phyloP scores from a whole-genome alignment of 1,284 basidiomycete genomes.

The Irpex sp. region DNA sequence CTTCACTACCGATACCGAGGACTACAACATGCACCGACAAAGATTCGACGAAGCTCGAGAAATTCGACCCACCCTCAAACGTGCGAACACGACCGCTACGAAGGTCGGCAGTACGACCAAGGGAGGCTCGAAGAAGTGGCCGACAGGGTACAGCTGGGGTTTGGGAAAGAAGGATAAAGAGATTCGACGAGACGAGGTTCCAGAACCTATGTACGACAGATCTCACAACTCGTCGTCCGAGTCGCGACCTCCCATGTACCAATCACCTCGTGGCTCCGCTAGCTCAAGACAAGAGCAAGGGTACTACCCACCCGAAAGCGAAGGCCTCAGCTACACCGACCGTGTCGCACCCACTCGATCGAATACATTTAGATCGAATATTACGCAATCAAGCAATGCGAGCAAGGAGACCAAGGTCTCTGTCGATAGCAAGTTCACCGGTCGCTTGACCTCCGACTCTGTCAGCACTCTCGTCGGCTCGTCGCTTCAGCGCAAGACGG shows the following conservation, averaged over 20 bases:
- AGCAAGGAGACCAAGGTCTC: conserved; percentile 7
- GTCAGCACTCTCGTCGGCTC: conserved; percentile 71
- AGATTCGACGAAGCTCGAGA: conserved; percentile 25
- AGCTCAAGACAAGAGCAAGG: conserved; percentile 28
- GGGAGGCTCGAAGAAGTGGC: conserved; percentile 47
- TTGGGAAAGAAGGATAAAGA: conserved; percentile 54
- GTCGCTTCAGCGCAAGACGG: conserved; percentile 62
- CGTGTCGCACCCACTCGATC: conserved; percentile 20
- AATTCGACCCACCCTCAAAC: conserved; percentile 22
- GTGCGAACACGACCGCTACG: conserved; percentile 21
- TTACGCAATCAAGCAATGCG: conserved; percentile 13
- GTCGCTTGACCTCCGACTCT: conserved; percentile 55
- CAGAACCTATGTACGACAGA: conserved; percentile 29
- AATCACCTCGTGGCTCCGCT: conserved; percentile 30
- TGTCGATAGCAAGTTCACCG: conserved; percentile 12
- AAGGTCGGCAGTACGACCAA: conserved; percentile 29
- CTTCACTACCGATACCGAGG: conserved; percentile 34
- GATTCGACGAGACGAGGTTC: conserved; percentile 36
- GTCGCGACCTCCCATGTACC: conserved; percentile 35
- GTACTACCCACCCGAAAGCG: neutral
- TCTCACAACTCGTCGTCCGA: conserved; percentile 26
- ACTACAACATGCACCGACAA: conserved; percentile 23
- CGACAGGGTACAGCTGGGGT: conserved; percentile 68
- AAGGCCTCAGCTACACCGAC: conserved; percentile 10
- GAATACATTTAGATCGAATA: conserved; percentile 25